Evolutionary conservation across 805 yeast species (phyloP).

Genomic region (Teunomyces panamensis): DNA sequence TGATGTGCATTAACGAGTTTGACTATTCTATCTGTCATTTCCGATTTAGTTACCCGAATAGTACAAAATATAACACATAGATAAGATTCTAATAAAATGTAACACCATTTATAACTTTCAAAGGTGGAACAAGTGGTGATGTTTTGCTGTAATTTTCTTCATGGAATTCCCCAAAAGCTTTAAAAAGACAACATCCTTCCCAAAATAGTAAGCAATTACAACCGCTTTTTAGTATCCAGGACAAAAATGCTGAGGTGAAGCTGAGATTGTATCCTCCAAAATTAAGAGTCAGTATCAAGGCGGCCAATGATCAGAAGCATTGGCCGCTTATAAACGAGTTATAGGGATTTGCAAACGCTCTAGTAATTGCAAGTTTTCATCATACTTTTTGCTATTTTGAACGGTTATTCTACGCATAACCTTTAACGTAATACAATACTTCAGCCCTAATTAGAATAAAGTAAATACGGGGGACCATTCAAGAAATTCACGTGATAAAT

Average conservation of each 20-base stretch:
- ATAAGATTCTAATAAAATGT: neutral
- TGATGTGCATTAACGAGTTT: neutral
- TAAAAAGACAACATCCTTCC: constrained; percentile 1
- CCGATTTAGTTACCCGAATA: neutral
- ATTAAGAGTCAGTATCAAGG: neutral
- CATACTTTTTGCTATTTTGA: too few relatives aligned
- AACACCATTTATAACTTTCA: neutral
- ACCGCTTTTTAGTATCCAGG: neutral
- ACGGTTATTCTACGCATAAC: too few relatives aligned
- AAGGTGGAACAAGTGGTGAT: neutral
- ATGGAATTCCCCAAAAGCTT: neutral
- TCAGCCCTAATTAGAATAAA: constrained; percentile 1
- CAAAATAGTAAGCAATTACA: neutral
- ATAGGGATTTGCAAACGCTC: too few relatives aligned
- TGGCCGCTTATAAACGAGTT: too few relatives aligned
- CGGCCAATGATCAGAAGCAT: too few relatives aligned
- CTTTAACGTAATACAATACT: too few relatives aligned
- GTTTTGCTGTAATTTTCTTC: neutral
- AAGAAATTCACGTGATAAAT: constrained; percentile 9
- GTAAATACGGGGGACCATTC: constrained; percentile 3
- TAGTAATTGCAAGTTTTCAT: too few relatives aligned
- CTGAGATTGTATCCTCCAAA: neutral
- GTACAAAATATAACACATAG: neutral
- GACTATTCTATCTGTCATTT: neutral
- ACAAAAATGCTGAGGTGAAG: neutral